Evolutionary conservation across 2,329 filamentous ascomycete species (phyloP).

Genomic region (Madurella mycetomatis): DNA sequence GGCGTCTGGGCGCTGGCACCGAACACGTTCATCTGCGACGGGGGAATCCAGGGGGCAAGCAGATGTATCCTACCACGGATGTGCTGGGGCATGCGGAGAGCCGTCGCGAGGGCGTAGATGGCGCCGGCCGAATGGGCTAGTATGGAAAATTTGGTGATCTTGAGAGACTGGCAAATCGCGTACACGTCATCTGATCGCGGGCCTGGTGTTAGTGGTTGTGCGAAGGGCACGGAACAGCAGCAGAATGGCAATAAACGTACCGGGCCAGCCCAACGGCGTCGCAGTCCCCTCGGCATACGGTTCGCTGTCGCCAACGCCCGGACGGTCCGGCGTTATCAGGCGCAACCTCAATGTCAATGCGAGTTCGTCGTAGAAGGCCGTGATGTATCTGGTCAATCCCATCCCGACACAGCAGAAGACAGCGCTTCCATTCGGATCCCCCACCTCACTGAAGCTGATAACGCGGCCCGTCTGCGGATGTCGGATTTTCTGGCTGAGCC

Average conservation of each 20-base stretch:
- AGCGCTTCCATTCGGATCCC: conserved; percentile 83
- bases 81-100: conserved; percentile 90
- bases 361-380: conserved; percentile 94
- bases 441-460: conserved; percentile 96
- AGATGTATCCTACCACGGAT: conserved; percentile 92
- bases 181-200: conserved; percentile 66
- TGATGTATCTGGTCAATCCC: conserved; percentile 93
- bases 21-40: conserved; percentile 82
- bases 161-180: conserved; percentile 84
- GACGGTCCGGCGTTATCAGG: conserved; percentile 88
- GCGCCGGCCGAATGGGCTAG: conserved; percentile 94
- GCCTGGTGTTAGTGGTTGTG: neutral
- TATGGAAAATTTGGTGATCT: conserved; percentile 93
- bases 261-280: conserved; percentile 89
- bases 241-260: conserved; percentile 45
- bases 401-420: conserved; percentile 97
- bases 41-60: conserved; percentile 93
- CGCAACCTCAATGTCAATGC: conserved; percentile 82
- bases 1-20: conserved; percentile 62
- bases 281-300: conserved; percentile 75
- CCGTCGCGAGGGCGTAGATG: conserved; percentile 95
- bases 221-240: neutral
- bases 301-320: conserved; percentile 90
- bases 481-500: conserved; percentile 80
- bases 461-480: conserved; percentile 81